phyloP scores from a whole-genome alignment of 768 basidiomycete genomes.

The Lactarius evosmus region DNA sequence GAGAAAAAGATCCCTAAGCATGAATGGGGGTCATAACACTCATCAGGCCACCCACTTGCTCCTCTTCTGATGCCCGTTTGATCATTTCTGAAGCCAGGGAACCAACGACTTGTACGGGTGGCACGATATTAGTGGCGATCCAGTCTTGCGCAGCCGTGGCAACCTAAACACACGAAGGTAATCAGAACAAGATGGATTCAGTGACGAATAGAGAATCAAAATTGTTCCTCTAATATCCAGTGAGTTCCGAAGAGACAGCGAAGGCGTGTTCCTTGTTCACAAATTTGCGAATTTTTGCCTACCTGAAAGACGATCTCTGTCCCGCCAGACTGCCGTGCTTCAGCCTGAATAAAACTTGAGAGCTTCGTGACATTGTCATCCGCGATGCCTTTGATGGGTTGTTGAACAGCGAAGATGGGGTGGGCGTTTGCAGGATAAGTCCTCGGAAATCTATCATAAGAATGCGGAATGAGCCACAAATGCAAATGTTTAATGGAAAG shows the following conservation, averaged over 20 bases:
- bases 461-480: constrained; percentile 1
- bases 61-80: constrained; percentile 65
- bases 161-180: constrained; percentile 43
- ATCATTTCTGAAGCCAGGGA: constrained; percentile 81
- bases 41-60: constrained; percentile 45
- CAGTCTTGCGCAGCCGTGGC: constrained; percentile 68
- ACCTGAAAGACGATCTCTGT: constrained; percentile 81
- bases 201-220: neutral
- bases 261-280: neutral
- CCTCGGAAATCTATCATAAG: constrained; percentile 60
- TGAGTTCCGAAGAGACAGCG: neutral
- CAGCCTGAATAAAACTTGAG: constrained; percentile 55
- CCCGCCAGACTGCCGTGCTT: constrained; percentile 63
- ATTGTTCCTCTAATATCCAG: neutral
- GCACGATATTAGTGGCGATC: constrained; percentile 55
- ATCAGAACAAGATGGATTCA: neutral
- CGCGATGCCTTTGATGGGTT: constrained; percentile 57
- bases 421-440: constrained; percentile 75
- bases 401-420: constrained; percentile 66
- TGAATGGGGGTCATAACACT: constrained; percentile 5
- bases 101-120: constrained; percentile 55
- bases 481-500: neutral
- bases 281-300: constrained; percentile 27
- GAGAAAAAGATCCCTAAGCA: constrained; percentile 1
- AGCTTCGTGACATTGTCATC: constrained; percentile 56